Evolutionary conservation across 2,329 filamentous ascomycete species (phyloP).

Genomic region (Emericellopsis cladophorae): DNA sequence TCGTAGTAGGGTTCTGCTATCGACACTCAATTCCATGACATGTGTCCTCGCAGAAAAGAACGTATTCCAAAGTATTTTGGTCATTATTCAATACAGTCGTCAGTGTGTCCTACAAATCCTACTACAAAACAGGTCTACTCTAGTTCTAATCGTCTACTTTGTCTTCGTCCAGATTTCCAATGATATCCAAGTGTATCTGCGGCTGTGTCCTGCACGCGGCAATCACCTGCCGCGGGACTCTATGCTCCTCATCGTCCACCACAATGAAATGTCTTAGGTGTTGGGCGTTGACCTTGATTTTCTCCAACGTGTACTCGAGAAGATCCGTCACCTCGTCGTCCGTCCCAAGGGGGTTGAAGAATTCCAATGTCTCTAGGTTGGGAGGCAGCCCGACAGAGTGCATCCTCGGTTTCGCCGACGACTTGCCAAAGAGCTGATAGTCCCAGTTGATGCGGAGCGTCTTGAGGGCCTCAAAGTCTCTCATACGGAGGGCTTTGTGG

Average conservation of each 20-base stretch:
- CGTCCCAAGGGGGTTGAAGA: constrained; percentile 29
- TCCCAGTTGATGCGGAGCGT: constrained; percentile 31
- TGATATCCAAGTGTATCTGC: constrained; percentile 18
- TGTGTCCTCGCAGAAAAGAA: too few species aligned
- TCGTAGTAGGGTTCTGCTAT: background rate
- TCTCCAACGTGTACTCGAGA: constrained; percentile 26
- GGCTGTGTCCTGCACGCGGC: constrained; percentile 19
- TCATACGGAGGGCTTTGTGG: constrained; percentile 26
- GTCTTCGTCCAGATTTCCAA: constrained; percentile 11
- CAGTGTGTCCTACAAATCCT: too few species aligned
- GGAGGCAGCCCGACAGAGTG: constrained; percentile 33
- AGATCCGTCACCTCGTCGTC: constrained; percentile 34
- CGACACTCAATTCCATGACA: too few species aligned
- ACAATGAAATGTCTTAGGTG: constrained; percentile 25
- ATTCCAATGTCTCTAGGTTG: constrained; percentile 29
- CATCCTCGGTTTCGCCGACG: constrained; percentile 28
- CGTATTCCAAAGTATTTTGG: too few species aligned
- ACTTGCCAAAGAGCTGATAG: constrained; percentile 32
- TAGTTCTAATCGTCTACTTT: background rate
- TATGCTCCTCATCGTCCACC: constrained; percentile 15
- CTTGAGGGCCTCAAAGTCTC: constrained; percentile 27
- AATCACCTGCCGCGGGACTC: constrained; percentile 18
- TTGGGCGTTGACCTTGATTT: constrained; percentile 19
- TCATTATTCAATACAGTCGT: too few species aligned
- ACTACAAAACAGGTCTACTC: too few species aligned